Evolutionary conservation across 208 protist genomes (phyloP).

Genomic region (Trypanosoma grayi): DNA sequence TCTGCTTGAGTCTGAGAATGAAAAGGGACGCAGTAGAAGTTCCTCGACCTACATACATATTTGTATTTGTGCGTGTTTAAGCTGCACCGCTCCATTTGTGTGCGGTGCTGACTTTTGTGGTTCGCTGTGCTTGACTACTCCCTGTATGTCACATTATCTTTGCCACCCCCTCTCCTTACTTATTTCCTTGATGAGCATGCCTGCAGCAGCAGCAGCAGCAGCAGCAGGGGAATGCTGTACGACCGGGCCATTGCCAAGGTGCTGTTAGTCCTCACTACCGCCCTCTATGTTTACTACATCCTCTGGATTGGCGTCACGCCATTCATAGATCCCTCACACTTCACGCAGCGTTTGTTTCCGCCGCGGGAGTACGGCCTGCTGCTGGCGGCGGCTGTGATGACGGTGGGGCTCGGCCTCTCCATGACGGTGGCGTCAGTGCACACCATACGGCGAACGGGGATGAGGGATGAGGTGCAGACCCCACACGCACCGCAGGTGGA

Average conservation of each 20-base stretch:
- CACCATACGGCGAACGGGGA: slow-evolving; percentile 50
- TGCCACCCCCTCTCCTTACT: too few relatives aligned
- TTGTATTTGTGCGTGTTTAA: too few relatives aligned
- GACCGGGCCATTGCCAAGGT: slow-evolving; percentile 68
- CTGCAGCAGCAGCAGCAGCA: not conserved
- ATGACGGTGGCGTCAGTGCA: slow-evolving; percentile 58
- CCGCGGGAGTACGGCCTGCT: slow-evolving; percentile 75
- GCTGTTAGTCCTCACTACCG: slow-evolving; percentile 42
- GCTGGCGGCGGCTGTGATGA: slow-evolving; percentile 53
- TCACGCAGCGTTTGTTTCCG: slow-evolving; percentile 72
- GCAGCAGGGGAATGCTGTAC: slow-evolving; percentile 41
- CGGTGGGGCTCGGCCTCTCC: slow-evolving; percentile 28
- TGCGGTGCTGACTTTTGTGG: too few relatives aligned
- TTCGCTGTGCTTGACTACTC: too few relatives aligned
- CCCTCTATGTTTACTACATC: slow-evolving; percentile 71
- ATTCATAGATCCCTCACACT: slow-evolving; percentile 77
- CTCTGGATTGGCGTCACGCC: slow-evolving; percentile 83
- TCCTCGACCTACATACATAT: too few relatives aligned
- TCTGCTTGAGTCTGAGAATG: too few relatives aligned
- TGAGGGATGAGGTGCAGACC: not conserved
- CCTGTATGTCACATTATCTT: too few relatives aligned
- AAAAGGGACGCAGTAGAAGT: too few relatives aligned
- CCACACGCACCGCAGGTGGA: not conserved
- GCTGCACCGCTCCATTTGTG: too few relatives aligned
- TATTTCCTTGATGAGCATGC: not conserved